phyloP scores from a whole-genome alignment of 495 filamentous ascomycete genomes.

The Amniculicola lignicola region DNA sequence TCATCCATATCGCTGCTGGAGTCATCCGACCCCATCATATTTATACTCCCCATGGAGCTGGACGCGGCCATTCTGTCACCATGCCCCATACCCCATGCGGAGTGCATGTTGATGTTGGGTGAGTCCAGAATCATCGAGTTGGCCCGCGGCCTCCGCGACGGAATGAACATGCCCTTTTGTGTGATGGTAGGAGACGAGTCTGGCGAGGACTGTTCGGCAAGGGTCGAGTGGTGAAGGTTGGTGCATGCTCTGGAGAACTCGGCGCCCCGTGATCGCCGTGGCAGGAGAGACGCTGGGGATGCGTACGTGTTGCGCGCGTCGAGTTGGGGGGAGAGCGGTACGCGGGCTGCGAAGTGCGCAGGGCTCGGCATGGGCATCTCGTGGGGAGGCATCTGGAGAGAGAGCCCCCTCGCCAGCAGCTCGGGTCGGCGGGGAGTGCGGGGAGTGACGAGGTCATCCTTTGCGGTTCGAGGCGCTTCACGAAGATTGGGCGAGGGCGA shows the following conservation, averaged over 20 bases:
- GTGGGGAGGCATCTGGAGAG: conserved; percentile 69
- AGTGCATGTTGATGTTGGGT: conserved; percentile 41
- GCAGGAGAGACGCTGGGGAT: conserved; percentile 77
- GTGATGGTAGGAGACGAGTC: conserved; percentile 88
- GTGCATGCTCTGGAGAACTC: conserved; percentile 94
- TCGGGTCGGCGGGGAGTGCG: conserved; percentile 62
- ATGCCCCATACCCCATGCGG: conserved; percentile 43
- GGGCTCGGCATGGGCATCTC: conserved; percentile 51
- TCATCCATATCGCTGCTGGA: conserved; percentile 69
- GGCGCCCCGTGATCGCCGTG: conserved; percentile 78
- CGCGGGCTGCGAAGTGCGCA: conserved; percentile 58
- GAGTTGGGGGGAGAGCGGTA: conserved; percentile 79
- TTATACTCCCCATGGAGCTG: conserved; percentile 81
- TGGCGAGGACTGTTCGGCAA: conserved; percentile 85
- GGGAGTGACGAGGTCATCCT: conserved; percentile 65
- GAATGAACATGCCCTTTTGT: conserved; percentile 76
- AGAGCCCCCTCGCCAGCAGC: conserved; percentile 59
- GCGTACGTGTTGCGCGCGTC: conserved; percentile 80
- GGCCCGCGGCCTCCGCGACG: conserved; percentile 52
- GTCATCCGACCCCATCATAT: conserved; percentile 75
- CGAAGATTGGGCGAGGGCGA: conserved; percentile 66
- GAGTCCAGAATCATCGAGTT: conserved; percentile 48
- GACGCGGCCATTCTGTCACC: conserved; percentile 71
- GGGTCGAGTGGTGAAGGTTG: conserved; percentile 90
- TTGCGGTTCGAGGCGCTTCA: conserved; percentile 58